Conservation (phyloP, 2,329 filamentous ascomycete genomes). For the Fusarium oxysporum region DNA sequence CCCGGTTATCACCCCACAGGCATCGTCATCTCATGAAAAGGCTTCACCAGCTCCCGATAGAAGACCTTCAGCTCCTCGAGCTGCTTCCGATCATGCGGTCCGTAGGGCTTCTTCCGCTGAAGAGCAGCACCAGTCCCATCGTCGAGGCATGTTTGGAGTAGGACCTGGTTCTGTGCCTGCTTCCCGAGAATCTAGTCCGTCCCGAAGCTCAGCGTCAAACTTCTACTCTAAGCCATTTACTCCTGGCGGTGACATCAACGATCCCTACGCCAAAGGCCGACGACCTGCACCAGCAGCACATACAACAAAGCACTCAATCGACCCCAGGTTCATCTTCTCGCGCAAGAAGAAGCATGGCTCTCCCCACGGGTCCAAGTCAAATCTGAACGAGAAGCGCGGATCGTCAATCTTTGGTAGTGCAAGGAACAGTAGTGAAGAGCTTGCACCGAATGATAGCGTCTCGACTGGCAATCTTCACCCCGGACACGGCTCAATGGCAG, state of each 20-base stretch:
- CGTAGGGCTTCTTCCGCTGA: conserved; percentile 57
- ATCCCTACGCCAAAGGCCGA: conserved; percentile 87
- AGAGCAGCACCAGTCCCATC: conserved; percentile 57
- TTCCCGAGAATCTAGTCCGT: conserved; percentile 73
- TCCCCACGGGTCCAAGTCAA: conserved; percentile 64
- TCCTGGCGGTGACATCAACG: conserved; percentile 81
- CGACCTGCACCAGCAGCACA: conserved; percentile 76
- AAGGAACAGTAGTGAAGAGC: conserved; percentile 54
- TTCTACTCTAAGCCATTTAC: conserved; percentile 81
- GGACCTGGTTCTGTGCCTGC: conserved; percentile 66
- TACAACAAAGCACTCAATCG: conserved; percentile 71
- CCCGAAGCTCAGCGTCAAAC: conserved; percentile 69
- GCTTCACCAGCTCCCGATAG: conserved; percentile 56
- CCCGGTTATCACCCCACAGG: conserved; percentile 74
- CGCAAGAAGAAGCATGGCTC: conserved; percentile 76
- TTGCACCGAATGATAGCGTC: conserved; percentile 44
- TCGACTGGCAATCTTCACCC: conserved; percentile 41
- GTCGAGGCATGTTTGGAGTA: conserved; percentile 66
- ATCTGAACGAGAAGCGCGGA: conserved; percentile 65
- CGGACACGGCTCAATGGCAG: conserved; percentile 86
- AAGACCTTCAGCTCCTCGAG: conserved; percentile 56
- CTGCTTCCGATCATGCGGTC: conserved; percentile 57
- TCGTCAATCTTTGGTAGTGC: conserved; percentile 53
- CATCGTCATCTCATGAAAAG: conserved; percentile 68
- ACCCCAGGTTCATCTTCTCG: conserved; percentile 87